Evolutionary conservation across 1,284 basidiomycete species (phyloP).

Genomic region (Phlebopus sp.): DNA sequence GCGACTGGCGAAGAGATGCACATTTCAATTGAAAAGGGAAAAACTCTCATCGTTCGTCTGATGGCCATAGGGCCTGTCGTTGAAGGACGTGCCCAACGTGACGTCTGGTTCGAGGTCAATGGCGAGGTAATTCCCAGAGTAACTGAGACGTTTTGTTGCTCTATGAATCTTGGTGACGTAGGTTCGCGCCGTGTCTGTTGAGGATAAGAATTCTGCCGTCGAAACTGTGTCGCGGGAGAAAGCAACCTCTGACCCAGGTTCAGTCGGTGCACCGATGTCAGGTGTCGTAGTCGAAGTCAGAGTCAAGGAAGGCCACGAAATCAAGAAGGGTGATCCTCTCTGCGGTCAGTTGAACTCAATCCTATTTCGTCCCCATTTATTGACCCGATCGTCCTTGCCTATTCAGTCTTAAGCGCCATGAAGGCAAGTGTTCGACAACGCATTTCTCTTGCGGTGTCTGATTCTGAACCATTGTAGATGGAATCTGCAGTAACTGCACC

Average conservation of each 20-base stretch:
- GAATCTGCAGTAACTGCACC: conserved; percentile 95
- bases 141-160: conserved; percentile 10
- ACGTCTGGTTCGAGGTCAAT: conserved; percentile 99
- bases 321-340: conserved; percentile 96
- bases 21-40: conserved; percentile 95
- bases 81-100: conserved; percentile 86
- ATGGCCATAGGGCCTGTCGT: conserved; percentile 95
- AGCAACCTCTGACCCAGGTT: conserved; percentile 90
- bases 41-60: conserved; percentile 94
- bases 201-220: conserved; percentile 95
- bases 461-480: conserved; percentile 61
- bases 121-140: conserved; percentile 64
- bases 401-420: conserved; percentile 81
- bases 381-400: conserved; percentile 11
- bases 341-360: conserved; percentile 55
- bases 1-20: conserved; percentile 94
- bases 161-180: conserved; percentile 28
- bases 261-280: conserved; percentile 94
- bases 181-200: conserved; percentile 90
- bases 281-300: conserved; percentile 98
- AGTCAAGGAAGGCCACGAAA: conserved; percentile 94
- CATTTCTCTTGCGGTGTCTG: conserved; percentile 11
- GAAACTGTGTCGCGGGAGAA: conserved; percentile 93
- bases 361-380: neutral
- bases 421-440: conserved; percentile 52